Base-by-base conservation (phyloP, 2,329 filamentous ascomycete species). In the Blumeria hordei region DNA sequence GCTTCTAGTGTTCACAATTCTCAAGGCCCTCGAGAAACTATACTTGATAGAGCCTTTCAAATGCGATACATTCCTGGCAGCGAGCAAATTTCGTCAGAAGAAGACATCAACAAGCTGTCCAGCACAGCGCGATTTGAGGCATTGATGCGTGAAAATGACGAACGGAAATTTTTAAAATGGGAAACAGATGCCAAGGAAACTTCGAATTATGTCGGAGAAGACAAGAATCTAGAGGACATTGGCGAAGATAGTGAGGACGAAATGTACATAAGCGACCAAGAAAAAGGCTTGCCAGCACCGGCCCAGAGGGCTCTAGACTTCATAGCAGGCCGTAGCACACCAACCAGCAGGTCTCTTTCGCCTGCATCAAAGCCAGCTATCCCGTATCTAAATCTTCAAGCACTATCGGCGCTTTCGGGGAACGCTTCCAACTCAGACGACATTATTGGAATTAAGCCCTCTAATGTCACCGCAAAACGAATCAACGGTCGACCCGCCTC, bases 81-180 rank as follows among this genome's bases (percentile, higher is more conserved):
- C 2, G 76, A 78, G 10, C 67, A 68, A 7, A 69, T 74, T 1
- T 39, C 54, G 8, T 59, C 60, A n/a, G 59, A 56, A 11, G 77
- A 77, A 3, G 76, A 80, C 58, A 77, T 80, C 59, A 79, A 80
- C n/a, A 54, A 54, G 57, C 67, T 81, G 14, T 81, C 74, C 59
- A 82, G 78, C 0, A 69, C 82, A 35, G 79, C 78, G 9, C 71
- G 77, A 21, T 83, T 82, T 55, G 79, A 82, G 54, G 78, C 78
- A 3, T 64, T 83, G 45, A 82, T 83, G 79, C 69, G 72, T 21
- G 75, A 81, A 59, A 69, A 69, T 18, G 79, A 82, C 41, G 70
- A 73, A 56, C 70, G 55, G 68, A 68, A 60, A 68, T 68, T 52
- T 36, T 57, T 54, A 55, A 59, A 55, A 21, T 16, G 53, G 34